Base-by-base conservation (phyloP, 2,329 filamentous ascomycete species). In the Trichoderma koningiopsis region DNA sequence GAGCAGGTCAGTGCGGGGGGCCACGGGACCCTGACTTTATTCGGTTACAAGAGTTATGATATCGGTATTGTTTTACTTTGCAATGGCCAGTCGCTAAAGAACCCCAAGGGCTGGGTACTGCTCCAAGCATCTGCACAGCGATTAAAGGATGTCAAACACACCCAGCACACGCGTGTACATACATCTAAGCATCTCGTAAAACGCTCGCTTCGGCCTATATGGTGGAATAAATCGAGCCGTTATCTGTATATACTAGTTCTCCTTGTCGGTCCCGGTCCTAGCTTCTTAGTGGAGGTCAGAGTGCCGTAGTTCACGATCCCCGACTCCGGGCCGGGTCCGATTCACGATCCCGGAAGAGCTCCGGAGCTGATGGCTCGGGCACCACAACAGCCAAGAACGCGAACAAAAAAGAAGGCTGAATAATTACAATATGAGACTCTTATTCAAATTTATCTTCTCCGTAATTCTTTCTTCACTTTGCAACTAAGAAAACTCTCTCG, bases 221-320 rank as follows among this genome's bases (percentile, higher is more conserved):
- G 55, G 27, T 40, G 60, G 60, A 29, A 40, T 40, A 24, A 8
- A 5, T 43, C 22, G 4, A 43, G 27, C 52, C 40, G n/a, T 22
- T 22, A 35, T 33, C 13, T 13, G 6, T 16, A 5, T 62, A 14
- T 5, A 14, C 13, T 27, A 27, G 27, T 14, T 35, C 33, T 35
- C 6, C 1, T 1, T n/a, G n/a, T 49, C 16, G 37, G 37, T 33
- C 22, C 55, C 62, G 37, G 19, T 19, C 49, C 40, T 19, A 29
- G 31, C 47, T 55, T 47, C 29, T 55, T 47, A 47, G 61, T 22
- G 29, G 43, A n/a, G 40, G 22, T 49, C 29, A 37, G 27, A 55
- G 31, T 57, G 14, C 68, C 55, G 61, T 35, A 47, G 24, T 16
- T 47, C 49, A 59, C 60, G 43, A 60, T 66, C n/a, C n/a, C 47